Base-by-base conservation (phyloP, 805 yeast genomes). In the Lipomyces yamadae region DNA sequence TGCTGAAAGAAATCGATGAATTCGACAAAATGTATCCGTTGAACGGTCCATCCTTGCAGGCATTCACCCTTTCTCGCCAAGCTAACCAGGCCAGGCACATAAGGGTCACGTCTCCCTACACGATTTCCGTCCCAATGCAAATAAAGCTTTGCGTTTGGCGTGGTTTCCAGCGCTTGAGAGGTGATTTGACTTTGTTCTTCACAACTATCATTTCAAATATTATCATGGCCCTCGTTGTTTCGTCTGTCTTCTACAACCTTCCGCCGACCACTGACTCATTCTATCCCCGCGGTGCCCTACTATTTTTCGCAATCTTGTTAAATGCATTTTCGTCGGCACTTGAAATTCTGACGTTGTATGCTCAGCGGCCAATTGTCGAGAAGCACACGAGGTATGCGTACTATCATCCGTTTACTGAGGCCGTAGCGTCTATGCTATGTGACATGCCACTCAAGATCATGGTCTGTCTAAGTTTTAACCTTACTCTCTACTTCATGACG, bases 391-490 rank as follows among this genome's bases (percentile, higher is more conserved):
- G 83, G 59, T 90, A 88, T 72, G 86, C 91, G 0, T 82, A 90
- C 65, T 91, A 88, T 75, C 86, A 87, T 66, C 92, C 93, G 2
- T 83, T 91, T 13, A 86, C 91, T 2, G 94, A 89, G 73, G 89
- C 91, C 0, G 71, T 90, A 3, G 88, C 91, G 0, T 80, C 86
- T 4, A 80, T 86, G 57, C 66, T 88, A 3, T 82, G 90, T 2
- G 88, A 86, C 60, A 76, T 90, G 66, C 93, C 94, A 2, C 81
- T 85, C 63, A 89, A 89, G 76, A 67, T 84, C 37, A 69, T 81
- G 42, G 80, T 83, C 50, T 74, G 81, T 35, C 73, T 84, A 30
- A 72, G 76, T 30, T 87, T 86, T 75, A 74, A 82, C 55, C 70
- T 87, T 56, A 78, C 85, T 33, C 72, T 84, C 34, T 88, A 86